These are phyloP conservation scores for Plasmodium gaboni DNA, from an alignment of 169 alveolate species.

Conservation along the genomic window DNA sequence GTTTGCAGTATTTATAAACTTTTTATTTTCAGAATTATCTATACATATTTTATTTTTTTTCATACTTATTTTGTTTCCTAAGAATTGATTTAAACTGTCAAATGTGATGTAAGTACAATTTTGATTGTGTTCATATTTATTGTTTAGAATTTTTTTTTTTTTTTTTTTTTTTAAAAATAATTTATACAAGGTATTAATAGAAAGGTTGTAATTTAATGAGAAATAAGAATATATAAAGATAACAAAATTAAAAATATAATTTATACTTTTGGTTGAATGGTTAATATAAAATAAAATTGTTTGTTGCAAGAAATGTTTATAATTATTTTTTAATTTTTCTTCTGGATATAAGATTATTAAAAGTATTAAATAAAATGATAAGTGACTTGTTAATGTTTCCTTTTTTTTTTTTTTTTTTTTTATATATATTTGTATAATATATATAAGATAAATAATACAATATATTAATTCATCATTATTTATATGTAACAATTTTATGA, in stretches of 20 bases:
- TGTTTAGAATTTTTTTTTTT: too few species aligned
- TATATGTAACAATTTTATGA: slow-evolving; percentile 31
- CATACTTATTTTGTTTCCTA: too few species aligned
- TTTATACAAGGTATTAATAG: slow-evolving; percentile 15
- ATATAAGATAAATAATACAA: slow-evolving; percentile 23
- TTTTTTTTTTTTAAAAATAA: slow-evolving; percentile 9
- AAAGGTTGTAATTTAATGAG: slow-evolving; percentile 15
- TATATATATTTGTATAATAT: slow-evolving; percentile 7
- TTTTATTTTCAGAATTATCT: too few species aligned
- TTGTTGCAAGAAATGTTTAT: slow-evolving; percentile 10
- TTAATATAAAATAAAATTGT: slow-evolving; percentile 14
- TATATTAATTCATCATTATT: slow-evolving; percentile 15
- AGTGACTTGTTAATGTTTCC: background rate
- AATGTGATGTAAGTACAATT: too few species aligned
- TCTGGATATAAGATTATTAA: slow-evolving; percentile 39
- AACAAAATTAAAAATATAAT: slow-evolving; percentile 28
- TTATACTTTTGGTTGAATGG: background rate
- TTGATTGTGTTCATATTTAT: too few species aligned
- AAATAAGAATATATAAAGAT: slow-evolving; percentile 23
- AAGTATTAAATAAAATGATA: slow-evolving; percentile 42
- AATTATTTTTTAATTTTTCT: slow-evolving; percentile 18
- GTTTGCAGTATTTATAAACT: too few species aligned
- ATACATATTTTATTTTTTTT: too few species aligned
- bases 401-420: background rate
- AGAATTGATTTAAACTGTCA: too few species aligned